phyloP scores from a whole-genome alignment of 1,139 yeast species.

The Geotrichum phurueaensis region DNA sequence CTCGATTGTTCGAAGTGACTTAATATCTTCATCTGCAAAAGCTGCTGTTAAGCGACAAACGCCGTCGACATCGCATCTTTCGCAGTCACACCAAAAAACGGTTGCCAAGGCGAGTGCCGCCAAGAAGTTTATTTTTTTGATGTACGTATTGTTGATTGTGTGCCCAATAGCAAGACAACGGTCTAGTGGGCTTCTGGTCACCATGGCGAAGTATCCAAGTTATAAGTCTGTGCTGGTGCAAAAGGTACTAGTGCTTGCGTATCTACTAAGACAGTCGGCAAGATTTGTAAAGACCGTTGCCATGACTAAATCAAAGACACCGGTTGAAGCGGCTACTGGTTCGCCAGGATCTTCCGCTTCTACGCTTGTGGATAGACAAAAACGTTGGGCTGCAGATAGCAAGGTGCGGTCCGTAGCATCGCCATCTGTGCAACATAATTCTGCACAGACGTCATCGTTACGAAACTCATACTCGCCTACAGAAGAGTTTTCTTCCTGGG shows the following conservation, averaged over 20 bases:
- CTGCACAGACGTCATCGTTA: neutral
- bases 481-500: neutral
- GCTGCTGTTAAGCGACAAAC: neutral
- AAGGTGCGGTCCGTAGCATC: neutral
- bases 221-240: neutral
- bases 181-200: neutral
- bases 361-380: neutral
- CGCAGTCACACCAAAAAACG: neutral
- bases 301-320: neutral
- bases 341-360: constrained; percentile 7
- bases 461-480: neutral
- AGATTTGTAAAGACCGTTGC: neutral
- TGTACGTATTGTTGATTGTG: constrained; percentile 4
- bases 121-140: neutral
- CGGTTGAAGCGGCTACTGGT: neutral
- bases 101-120: neutral
- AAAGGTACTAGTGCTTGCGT: neutral
- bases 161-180: constrained; percentile 6
- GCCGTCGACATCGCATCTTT: neutral
- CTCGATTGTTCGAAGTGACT: neutral
- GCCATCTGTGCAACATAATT: neutral
- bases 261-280: neutral
- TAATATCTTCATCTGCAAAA: neutral
- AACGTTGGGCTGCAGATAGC: neutral
- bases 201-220: neutral